Base-by-base conservation (phyloP, 805 yeast species). In the Lachancea dasiensis region DNA sequence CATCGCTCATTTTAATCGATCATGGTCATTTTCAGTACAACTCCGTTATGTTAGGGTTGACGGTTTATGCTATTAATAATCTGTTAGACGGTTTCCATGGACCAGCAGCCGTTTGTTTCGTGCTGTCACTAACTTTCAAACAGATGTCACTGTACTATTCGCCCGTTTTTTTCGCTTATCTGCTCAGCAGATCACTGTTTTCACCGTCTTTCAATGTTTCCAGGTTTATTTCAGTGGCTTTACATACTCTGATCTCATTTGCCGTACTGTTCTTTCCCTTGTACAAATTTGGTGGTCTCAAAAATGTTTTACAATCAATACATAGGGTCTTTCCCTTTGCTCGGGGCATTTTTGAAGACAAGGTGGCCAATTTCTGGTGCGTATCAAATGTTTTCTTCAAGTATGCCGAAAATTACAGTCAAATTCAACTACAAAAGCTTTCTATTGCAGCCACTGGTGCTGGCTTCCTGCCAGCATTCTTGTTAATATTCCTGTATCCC, bases 11-110 rank as follows among this genome's bases (percentile, higher is more conserved):
- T 30, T 68, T 92, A 40, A 79, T 92, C 32, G 99, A 92, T 57
- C 97, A 92, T 61, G 98, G 98, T 5, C 98, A 92, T 63, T 92
- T 92, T 64, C 98, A 94, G 63, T 90, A 78, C 63, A 94, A 92
- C 52, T 75, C 87, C 0, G 94, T 92, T 18, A 90, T 92, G 97
- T 72, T 92, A 24, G 98, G 98, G 0, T 66, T 90, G 13, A 71
- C 90, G 4, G 67, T 86, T 19, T 64, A 77, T 38, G 71, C 95
- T 0, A 64, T 92, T 29, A 75, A 73, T 37, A 79, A 78, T 44
- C 65, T 90, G 25, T 54, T 81, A 22, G 72, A 77, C 41, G 84
- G 77, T 21, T 76, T 77, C 51, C 70, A 76, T 38, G 69, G 79
- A 7, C 48, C 78, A 8, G 90, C 94, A 0, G 78, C 95, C 3